These are phyloP conservation scores for Agaricus bisporus DNA, from an alignment of 768 basidiomycete species.

Conservation along the genomic window DNA sequence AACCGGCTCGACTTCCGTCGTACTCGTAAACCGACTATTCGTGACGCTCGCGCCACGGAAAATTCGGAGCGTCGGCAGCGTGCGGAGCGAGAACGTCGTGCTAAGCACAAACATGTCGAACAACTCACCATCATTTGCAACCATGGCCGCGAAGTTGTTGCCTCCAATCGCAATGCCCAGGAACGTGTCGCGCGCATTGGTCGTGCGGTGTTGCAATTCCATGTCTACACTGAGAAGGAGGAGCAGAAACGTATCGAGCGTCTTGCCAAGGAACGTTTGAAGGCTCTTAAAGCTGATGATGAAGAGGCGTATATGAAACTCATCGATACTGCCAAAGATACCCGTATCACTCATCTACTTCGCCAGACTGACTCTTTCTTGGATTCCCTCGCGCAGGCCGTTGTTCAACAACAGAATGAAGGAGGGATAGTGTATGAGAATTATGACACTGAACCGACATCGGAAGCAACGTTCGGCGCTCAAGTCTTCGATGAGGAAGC, in stretches of 20 bases:
- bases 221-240: conserved; percentile 90
- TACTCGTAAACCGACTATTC: conserved; percentile 75
- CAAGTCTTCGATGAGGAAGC: conserved; percentile 59
- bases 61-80: conserved; percentile 88
- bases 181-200: conserved; percentile 70
- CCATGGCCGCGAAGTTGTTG: conserved; percentile 74
- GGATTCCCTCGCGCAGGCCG: conserved; percentile 91
- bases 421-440: conserved; percentile 38
- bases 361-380: conserved; percentile 93
- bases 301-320: conserved; percentile 99
- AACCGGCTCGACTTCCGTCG: conserved; percentile 91
- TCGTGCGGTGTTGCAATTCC: conserved; percentile 76
- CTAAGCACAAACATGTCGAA: conserved; percentile 95
- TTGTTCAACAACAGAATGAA: conserved; percentile 87
- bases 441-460: conserved; percentile 55
- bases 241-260: conserved; percentile 96
- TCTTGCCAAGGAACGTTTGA: conserved; percentile 95
- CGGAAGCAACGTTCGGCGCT: conserved; percentile 89
- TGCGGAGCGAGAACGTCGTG: conserved; percentile 84
- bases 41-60: conserved; percentile 88
- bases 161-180: conserved; percentile 57
- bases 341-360: conserved; percentile 93
- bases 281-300: conserved; percentile 95
- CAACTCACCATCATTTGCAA: conserved; percentile 82
- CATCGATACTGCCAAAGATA: conserved; percentile 98